These are phyloP conservation scores for Candida sp. DNA, from an alignment of 1,139 yeast species.

Conservation along the genomic window DNA sequence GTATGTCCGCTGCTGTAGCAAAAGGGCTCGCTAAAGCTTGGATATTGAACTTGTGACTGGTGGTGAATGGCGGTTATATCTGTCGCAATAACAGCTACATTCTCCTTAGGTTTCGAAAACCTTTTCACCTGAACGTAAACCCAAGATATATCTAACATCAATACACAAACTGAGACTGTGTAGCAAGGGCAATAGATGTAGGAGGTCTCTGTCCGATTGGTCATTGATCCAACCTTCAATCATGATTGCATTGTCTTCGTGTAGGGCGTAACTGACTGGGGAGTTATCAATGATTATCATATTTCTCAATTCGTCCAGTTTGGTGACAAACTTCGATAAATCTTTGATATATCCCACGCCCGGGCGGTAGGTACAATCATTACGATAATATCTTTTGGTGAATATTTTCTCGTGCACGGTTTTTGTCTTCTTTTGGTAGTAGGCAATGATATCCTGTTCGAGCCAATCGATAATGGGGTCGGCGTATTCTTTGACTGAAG, in stretches of 20 bases:
- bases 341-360: conserved; percentile 92
- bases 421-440: conserved; percentile 8
- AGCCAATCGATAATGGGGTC: conserved; percentile 96
- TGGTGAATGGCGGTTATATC: too few species aligned
- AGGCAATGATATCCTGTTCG: conserved; percentile 33
- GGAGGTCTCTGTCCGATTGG: conserved; percentile 78
- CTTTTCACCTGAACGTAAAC: conserved; percentile 75
- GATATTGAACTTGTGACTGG: too few species aligned
- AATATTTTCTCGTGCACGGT: conserved; percentile 25
- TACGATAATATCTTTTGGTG: conserved; percentile 67
- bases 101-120: conserved; percentile 45
- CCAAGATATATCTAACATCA: conserved; percentile 81
- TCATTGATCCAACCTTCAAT: conserved; percentile 99
- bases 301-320: conserved; percentile 60
- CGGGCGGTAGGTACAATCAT: conserved; percentile 70
- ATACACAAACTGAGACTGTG: conserved; percentile 76
- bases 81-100: too few species aligned
- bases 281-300: conserved; percentile 87
- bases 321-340: conserved; percentile 46
- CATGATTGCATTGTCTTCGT: conserved; percentile 84
- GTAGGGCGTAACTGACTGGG: conserved; percentile 81
- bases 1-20: neutral
- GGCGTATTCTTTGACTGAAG: conserved; percentile 92
- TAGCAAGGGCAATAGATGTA: conserved; percentile 77
- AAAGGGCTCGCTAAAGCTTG: neutral